These are phyloP conservation scores for Colletotrichum trifolii DNA, from an alignment of 2,329 filamentous ascomycete genomes.

Conservation along the genomic window DNA sequence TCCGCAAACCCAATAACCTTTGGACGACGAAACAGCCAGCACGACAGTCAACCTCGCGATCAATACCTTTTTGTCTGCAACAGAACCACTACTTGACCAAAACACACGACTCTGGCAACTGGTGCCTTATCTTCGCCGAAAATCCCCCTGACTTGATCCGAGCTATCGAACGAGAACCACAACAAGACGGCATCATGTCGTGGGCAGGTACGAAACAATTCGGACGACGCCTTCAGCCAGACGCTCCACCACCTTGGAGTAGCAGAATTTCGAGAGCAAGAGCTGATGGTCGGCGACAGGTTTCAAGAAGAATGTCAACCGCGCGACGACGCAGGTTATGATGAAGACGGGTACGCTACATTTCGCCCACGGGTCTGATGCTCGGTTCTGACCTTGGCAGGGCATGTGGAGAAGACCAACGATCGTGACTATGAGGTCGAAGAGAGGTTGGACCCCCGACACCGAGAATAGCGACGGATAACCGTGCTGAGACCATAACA, in stretches of 20 bases:
- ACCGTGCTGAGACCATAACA: conserved; percentile 49
- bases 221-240: conserved; percentile 13
- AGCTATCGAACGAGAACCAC: not conserved
- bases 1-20: conserved; percentile 11
- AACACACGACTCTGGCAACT: not conserved
- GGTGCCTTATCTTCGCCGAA: no score
- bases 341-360: conserved; percentile 87
- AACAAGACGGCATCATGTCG: conserved; percentile 50
- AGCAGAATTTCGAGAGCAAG: not conserved
- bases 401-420: conserved; percentile 98
- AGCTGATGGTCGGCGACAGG: conserved; percentile 44
- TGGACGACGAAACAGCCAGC: conserved; percentile 28
- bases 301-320: conserved; percentile 92
- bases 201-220: conserved; percentile 55
- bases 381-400: conserved; percentile 50
- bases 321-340: conserved; percentile 99
- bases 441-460: conserved; percentile 69
- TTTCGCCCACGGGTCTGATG: not conserved
- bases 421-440: conserved; percentile 99
- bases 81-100: conserved; percentile 19
- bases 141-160: not conserved
- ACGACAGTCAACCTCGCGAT: not conserved
- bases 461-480: not conserved
- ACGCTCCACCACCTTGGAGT: not conserved
- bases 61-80: conserved; percentile 7